Evolutionary conservation across 169 alveolate species (phyloP), one percentile per base, ranked within the genome.

Genomic region (Babesia gibsoni): DNA sequence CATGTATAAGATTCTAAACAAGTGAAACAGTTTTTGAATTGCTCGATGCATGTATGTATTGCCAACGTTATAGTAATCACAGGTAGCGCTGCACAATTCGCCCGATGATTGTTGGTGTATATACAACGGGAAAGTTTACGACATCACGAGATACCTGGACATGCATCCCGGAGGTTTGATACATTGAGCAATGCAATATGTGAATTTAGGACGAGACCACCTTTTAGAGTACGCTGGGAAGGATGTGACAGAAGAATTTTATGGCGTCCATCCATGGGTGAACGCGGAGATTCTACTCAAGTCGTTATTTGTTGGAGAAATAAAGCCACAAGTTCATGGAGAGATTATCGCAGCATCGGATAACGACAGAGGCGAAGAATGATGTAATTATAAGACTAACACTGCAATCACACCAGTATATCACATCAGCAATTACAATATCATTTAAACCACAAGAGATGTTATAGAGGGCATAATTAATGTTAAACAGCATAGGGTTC

Each of bases 101-200:
- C 46, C 43, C 49, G 43, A 63, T n/a, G 92, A 84, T 41, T 83
- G 90, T 23, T 90, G 94, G 94, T 52, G 75, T 45, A 86, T 82
- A 29, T 58, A 74, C 52, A 80, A 87, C 37, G 90, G 90, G 37
- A 68, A 69, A 30, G 92, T 90, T 16, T 90, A 90, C 67, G 90
- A 90, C 49, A n/a, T 90, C 30, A 90, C 94, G 8, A 59, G 83
- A 18, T 90, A 83, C 56, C 37, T 84, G 35, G 39, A 75, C 49
- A 32, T 23, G 33, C 94, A 90, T 42, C 94, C 94, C 7, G 94
- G 94, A 39, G 94, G 94, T 83, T 29, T 29, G 65, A 49, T 56
- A n/a, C 9, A n/a, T 32, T n/a, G 23, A 25, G 2, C 1, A 10
- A n/a, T 4, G 12, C 22, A 43, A 9, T 12, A 9, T 20, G 10